phyloP scores from a whole-genome alignment of 2,329 filamentous ascomycete genomes.

The Cytospora piceae region DNA sequence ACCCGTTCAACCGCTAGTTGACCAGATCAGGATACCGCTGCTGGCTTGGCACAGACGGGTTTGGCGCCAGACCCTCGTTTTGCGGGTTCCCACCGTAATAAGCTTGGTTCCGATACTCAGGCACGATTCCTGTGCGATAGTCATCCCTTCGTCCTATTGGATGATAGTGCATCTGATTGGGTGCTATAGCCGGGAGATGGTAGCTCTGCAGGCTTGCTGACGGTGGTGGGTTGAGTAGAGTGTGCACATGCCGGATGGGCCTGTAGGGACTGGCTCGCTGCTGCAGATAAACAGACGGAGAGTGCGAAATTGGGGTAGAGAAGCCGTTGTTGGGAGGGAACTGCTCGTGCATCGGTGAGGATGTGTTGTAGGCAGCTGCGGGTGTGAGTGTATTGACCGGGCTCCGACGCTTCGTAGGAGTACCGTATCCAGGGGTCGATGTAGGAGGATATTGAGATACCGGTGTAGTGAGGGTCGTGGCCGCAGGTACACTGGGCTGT shows the following conservation, averaged over 20 bases:
- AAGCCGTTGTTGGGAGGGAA: conserved; percentile 57
- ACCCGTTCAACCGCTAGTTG: conserved; percentile 15
- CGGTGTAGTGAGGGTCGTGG: conserved; percentile 40
- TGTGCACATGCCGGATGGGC: conserved; percentile 86
- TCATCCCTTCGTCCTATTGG: conserved; percentile 72
- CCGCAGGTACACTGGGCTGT: conserved; percentile 39
- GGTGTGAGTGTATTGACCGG: conserved; percentile 48
- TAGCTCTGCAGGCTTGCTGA: conserved; percentile 78
- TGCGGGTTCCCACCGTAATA: conserved; percentile 17
- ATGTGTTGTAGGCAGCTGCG: conserved; percentile 57
- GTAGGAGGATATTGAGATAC: conserved; percentile 32
- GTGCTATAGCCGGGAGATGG: conserved; percentile 57
- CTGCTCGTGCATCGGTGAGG: conserved; percentile 70
- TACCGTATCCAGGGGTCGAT: conserved; percentile 46
- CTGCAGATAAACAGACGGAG: conserved; percentile 84
- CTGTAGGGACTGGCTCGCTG: conserved; percentile 92
- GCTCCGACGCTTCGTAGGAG: conserved; percentile 58
- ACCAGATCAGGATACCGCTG: conserved; percentile 27
- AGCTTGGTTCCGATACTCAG: conserved; percentile 52
- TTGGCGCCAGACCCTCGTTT: conserved; percentile 16
- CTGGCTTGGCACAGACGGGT: conserved; percentile 18
- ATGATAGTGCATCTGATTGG: conserved; percentile 82
- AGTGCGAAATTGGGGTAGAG: conserved; percentile 73
- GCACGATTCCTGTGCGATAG: conserved; percentile 71
- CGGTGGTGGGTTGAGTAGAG: conserved; percentile 85